Conservation (phyloP, 1,139 yeast species). For the Magnusiomyces suaveolens region DNA sequence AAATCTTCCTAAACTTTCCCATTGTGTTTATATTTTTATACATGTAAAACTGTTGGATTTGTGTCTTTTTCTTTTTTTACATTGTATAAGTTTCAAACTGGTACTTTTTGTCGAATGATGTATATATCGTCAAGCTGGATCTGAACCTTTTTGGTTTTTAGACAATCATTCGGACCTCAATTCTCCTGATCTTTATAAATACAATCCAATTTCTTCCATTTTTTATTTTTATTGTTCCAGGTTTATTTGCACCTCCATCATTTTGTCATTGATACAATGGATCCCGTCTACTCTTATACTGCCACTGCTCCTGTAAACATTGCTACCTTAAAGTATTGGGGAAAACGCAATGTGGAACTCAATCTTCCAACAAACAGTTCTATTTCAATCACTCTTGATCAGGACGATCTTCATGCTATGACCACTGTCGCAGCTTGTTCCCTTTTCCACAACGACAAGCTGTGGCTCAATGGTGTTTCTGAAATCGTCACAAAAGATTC, state of each 20-base stretch:
- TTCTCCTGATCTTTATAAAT: neutral
- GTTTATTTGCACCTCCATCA: neutral
- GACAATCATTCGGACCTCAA: too few relatives aligned
- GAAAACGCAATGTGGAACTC: conserved; percentile 78
- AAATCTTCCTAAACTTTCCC: too few relatives aligned
- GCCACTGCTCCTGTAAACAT: conserved; percentile 96
- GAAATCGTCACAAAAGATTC: conserved; percentile 51
- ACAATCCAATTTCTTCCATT: neutral
- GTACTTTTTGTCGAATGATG: neutral
- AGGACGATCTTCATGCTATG: conserved; percentile 78
- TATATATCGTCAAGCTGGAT: neutral
- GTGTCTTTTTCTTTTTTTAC: neutral
- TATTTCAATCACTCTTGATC: conserved; percentile 86
- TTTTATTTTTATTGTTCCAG: neutral
- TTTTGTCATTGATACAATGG: conserved; percentile 1
- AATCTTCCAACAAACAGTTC: conserved; percentile 94
- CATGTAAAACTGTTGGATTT: too few relatives aligned
- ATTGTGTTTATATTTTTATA: too few relatives aligned
- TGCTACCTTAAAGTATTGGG: conserved; percentile 97
- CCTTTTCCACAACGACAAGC: conserved; percentile 49
- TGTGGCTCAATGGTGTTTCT: conserved; percentile 72
- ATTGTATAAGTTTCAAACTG: neutral
- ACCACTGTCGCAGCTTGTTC: conserved; percentile 74
- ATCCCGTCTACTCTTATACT: conserved; percentile 50
- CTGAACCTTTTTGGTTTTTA: neutral